Evolutionary conservation across 1,284 basidiomycete genomes (phyloP).

Genomic region (Neotropicomus parvogracilis): DNA sequence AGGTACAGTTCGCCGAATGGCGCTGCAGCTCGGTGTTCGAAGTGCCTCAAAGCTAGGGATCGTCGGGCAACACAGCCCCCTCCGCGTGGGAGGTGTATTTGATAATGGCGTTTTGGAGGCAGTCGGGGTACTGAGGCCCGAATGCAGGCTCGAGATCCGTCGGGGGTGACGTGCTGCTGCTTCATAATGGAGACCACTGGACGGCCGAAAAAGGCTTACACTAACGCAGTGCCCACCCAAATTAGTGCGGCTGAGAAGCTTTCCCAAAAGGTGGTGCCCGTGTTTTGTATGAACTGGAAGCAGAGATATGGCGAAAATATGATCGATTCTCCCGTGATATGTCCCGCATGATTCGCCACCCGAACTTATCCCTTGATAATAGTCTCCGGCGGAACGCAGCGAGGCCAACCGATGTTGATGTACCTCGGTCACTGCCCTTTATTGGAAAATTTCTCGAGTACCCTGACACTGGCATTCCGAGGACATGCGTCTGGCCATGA

Average conservation of each 20-base stretch:
- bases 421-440: slow-evolving; percentile 15
- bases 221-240: slow-evolving; percentile 24
- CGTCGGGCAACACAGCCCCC: slow-evolving; percentile 11
- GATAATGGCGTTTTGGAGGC: slow-evolving; percentile 16
- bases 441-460: slow-evolving; percentile 8
- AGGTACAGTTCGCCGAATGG: slow-evolving; percentile 6
- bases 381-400: slow-evolving; percentile 10
- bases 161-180: slow-evolving; percentile 7
- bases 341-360: slow-evolving; percentile 16
- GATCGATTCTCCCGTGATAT: slow-evolving; percentile 23
- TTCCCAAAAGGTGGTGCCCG: slow-evolving; percentile 13
- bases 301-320: slow-evolving; percentile 19
- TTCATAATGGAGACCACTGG: slow-evolving; percentile 12
- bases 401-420: slow-evolving; percentile 32
- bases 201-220: slow-evolving; percentile 24
- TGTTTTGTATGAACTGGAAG: slow-evolving; percentile 7
- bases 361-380: slow-evolving; percentile 12
- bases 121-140: slow-evolving; percentile 25
- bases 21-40: slow-evolving; percentile 2
- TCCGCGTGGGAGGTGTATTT: slow-evolving; percentile 18
- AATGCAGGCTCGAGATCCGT: slow-evolving; percentile 24
- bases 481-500: slow-evolving; percentile 19
- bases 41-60: slow-evolving; percentile 6
- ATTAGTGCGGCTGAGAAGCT: slow-evolving; percentile 26
- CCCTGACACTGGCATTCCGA: slow-evolving; percentile 20